Base-by-base conservation (phyloP, 1,139 yeast species). In the Trichomonascaceae sp. region DNA sequence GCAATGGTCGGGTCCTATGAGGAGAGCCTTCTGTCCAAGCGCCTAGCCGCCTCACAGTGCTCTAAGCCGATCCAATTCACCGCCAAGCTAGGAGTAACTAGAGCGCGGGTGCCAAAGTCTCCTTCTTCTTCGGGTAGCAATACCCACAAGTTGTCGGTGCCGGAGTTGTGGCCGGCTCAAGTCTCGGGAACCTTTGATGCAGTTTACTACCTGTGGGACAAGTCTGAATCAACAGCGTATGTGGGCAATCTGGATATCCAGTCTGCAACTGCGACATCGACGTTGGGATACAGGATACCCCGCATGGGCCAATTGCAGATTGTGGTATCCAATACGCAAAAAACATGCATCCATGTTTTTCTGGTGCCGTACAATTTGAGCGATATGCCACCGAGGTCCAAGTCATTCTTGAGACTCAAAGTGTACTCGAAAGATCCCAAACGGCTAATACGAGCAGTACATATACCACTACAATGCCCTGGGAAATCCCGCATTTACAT, bases 221-320 rank as follows among this genome's bases (percentile, higher is more conserved):
- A 32, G 16, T 31, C 33, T 13, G 26, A 15, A 6, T 29, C 16
- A 4, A 52, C 62, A 8, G 69, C 67, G 1, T 64, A 64, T 37
- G 64, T 62, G 17, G 65, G 65, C 6, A 50, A 47, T 4, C 45
- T 64, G 4, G 60, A 62, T 35, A 37, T 64, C 14, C 56, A 54
- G 54, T 53, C 20, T 43, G 47, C 31, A 37, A 48, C 13, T 27
- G 31, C 30, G 29, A 31, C 33, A 9, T 44, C 46, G 37, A 50
- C 59, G 39, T 57, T 59, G 33, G 62, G 74, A 33, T 54, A 59
- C 50, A 44, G 59, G 39, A 39, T 65, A 8, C 66, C 68, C 2
- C 46, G 45, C 8, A 47, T 44, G n/a, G 70, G 69, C 2, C 56
- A 54, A 32, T 40, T 65, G 4, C 69, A 65, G 41, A 40, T 65